Percentiles rank a stretch among this genome's conserved stretches.
phyloP scores from a whole-genome alignment of 129 eudicot genomes.

The Heracleum sosnowskyi region DNA sequence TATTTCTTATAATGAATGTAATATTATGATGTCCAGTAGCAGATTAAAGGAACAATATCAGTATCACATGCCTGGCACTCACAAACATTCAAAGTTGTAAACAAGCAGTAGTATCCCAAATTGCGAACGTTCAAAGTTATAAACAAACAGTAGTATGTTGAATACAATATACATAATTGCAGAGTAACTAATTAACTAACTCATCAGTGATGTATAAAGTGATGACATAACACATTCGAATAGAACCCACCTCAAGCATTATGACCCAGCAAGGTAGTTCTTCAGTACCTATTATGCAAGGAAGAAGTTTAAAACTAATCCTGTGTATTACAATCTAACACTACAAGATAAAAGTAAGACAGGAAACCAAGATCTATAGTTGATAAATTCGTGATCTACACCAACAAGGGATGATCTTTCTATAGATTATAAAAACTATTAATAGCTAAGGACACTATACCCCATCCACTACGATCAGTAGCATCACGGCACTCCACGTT shows the following conservation, averaged over 20 bases:
- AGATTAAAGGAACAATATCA: not conserved
- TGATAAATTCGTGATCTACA: slow-evolving; percentile 1
- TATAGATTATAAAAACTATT: not conserved
- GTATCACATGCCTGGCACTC: not conserved
- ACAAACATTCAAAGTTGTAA: not conserved
- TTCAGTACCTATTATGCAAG: slow-evolving; percentile 55
- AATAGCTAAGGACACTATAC: slow-evolving; percentile 28
- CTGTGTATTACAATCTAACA: slow-evolving; percentile 19
- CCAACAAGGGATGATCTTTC: not conserved
- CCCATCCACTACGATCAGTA: slow-evolving; percentile 91
- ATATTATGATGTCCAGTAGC: not conserved
- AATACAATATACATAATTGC: not conserved
- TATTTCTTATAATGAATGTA: not conserved
- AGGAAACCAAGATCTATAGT: not conserved
- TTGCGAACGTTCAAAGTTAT: not conserved
- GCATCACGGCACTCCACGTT: slow-evolving; percentile 92
- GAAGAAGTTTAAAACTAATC: slow-evolving; percentile 21
- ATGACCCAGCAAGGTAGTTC: slow-evolving; percentile 93
- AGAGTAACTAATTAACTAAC: not conserved
- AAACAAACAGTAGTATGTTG: not conserved
- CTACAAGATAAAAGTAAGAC: slow-evolving; percentile 18
- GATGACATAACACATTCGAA: slow-evolving; percentile 8
- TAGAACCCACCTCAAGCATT: slow-evolving; percentile 77
- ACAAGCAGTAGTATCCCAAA: not conserved
- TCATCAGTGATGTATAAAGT: not conserved